Evolutionary conservation across 495 filamentous ascomycete genomes (phyloP).

Genomic region (Aspergillus taichungensis): DNA sequence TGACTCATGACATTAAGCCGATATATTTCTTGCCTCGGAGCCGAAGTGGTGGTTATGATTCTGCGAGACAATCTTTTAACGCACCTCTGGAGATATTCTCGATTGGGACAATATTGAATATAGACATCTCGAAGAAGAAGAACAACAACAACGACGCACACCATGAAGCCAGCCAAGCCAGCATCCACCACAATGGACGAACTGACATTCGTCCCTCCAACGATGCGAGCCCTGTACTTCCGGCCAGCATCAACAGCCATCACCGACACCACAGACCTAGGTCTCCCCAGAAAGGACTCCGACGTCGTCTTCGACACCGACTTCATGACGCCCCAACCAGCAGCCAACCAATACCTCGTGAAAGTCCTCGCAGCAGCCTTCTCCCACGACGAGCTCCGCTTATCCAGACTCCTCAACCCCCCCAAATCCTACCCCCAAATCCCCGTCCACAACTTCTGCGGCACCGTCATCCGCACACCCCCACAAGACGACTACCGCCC

Average conservation of each 20-base stretch:
- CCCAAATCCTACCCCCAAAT: conserved; percentile 36
- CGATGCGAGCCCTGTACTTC: conserved; percentile 36
- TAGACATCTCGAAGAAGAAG: not conserved
- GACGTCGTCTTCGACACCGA: conserved; percentile 25
- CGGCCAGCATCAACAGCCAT: conserved; percentile 14
- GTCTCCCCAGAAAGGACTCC: conserved; percentile 14
- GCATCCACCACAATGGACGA: conserved; percentile 25
- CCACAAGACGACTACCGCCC: conserved; percentile 26
- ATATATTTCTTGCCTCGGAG: too few species aligned
- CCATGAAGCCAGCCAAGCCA: conserved; percentile 17
- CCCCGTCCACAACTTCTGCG: conserved; percentile 50
- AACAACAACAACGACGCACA: too few species aligned
- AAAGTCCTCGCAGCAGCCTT: conserved; percentile 48
- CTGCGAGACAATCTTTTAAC: too few species aligned
- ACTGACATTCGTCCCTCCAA: conserved; percentile 23
- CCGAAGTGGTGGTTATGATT: too few species aligned
- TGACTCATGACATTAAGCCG: too few species aligned
- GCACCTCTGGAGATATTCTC: too few species aligned
- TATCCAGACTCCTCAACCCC: conserved; percentile 37
- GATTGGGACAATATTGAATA: too few species aligned
- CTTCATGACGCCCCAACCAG: conserved; percentile 31
- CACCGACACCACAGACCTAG: conserved; percentile 6
- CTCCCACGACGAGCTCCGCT: conserved; percentile 44
- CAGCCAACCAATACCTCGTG: conserved; percentile 46
- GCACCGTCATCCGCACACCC: conserved; percentile 42